Conservation (phyloP, 176 grass and related monocot species). For the Dactylis glomerata region DNA sequence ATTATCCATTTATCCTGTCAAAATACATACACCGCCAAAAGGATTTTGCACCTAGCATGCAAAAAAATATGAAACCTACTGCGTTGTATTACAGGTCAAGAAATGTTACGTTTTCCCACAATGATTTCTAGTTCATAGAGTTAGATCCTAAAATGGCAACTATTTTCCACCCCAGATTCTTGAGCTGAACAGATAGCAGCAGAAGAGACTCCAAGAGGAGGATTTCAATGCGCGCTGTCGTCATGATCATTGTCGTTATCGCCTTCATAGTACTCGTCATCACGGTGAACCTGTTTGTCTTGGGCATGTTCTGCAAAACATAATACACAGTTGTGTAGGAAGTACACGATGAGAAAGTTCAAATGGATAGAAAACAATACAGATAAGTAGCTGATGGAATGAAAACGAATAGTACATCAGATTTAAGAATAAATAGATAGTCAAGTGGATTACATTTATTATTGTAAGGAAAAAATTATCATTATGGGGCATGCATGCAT, state of each 20-base stretch:
- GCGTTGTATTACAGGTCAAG: background rate
- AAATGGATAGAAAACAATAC: background rate
- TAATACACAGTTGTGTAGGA: conserved; percentile 1
- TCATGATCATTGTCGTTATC: conserved; percentile 94
- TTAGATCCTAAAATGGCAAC: conserved; percentile 24
- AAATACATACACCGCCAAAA: background rate
- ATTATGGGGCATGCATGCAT: background rate
- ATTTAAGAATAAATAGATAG: background rate
- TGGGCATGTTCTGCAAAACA: conserved; percentile 67
- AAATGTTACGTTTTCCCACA: background rate
- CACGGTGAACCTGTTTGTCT: conserved; percentile 83
- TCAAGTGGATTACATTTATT: background rate
- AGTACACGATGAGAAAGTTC: background rate
- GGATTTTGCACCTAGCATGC: background rate
- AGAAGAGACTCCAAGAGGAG: background rate
- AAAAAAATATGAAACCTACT: background rate
- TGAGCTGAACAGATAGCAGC: background rate
- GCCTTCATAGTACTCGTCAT: conserved; percentile 89
- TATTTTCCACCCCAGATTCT: background rate
- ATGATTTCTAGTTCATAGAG: background rate
- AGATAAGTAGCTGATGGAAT: background rate
- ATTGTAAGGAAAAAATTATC: background rate
- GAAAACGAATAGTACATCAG: background rate
- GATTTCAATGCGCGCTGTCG: conserved; percentile 41
- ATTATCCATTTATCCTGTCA: no score